Evolutionary conservation across 2,329 filamentous ascomycete genomes (phyloP), one percentile per base, ranked within the genome.

Genomic region (Alternaria arborescens): DNA sequence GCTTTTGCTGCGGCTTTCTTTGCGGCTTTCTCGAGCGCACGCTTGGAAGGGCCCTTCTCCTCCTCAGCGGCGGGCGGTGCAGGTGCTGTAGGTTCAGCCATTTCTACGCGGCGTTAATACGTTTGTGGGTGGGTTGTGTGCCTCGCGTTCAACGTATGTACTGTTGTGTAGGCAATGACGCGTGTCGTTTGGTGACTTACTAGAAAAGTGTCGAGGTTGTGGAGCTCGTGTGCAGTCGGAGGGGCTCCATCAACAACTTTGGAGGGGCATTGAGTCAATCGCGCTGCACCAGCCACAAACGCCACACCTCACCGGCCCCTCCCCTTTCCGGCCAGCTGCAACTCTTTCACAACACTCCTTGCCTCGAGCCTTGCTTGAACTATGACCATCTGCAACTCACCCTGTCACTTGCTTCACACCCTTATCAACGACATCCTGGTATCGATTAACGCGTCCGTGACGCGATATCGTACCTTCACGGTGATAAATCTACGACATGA

Each of bases 1-100:
- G 73, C 73, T 55, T 77, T 77, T 32, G 80, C 80, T 8, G 80
- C 82, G 1, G 81, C 81, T 68, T 84, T 84, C 70, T 83, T 84
- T 14, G 79, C 80, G 28, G 80, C 82, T 61, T 84, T 84, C 61
- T 83, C 82, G 5, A 81, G 78, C 2, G 82, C 82, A 18, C 81
- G 78, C 74, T 84, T 84, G 4, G 82, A 84, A 14, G 75, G 75
- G 16, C 75, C 76, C 55, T 78, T 78, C 42, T 77, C 74, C 26
- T 76, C 75, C 24, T 72, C 69, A 1, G 69, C 58, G 4, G 72
- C 58, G 2, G 68, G 56, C 43, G 68, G 52, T 52, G 64, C 59
- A 36, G 60, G 24, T 38, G 47, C 52, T 40, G 70, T 64, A 26
- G 70, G 63, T 58, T 73, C 71, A 55, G 72, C 61, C 70, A 72